Evolutionary conservation across 1,284 basidiomycete species (phyloP).

Genomic region (Apiotrichum mycotoxinovorans): DNA sequence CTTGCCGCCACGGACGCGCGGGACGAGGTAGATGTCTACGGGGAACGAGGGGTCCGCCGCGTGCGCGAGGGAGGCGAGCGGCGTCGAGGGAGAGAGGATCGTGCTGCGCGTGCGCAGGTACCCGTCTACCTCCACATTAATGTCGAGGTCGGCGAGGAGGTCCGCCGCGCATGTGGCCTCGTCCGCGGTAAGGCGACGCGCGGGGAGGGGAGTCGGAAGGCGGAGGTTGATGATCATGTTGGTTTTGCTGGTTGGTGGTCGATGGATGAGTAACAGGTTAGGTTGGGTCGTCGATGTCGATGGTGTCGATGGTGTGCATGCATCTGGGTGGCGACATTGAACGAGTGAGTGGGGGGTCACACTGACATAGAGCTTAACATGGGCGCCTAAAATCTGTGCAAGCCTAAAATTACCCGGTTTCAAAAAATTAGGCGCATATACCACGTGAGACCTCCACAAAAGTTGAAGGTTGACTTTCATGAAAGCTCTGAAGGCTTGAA

Average conservation of each 20-base stretch:
- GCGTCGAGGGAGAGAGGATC: slow-evolving; percentile 22
- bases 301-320: neutral
- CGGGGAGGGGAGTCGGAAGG: slow-evolving; percentile 38
- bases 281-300: neutral
- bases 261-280: no score
- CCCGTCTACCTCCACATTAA: slow-evolving; percentile 10
- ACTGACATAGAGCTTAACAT: no score
- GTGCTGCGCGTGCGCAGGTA: slow-evolving; percentile 39
- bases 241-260: neutral
- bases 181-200: slow-evolving; percentile 24
- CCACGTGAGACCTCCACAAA: slow-evolving; percentile 8
- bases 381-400: neutral
- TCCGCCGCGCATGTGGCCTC: no score
- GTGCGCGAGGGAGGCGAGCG: slow-evolving; percentile 20
- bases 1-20: slow-evolving; percentile 77
- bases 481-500: no score
- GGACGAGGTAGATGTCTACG: slow-evolving; percentile 42
- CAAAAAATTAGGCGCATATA: neutral
- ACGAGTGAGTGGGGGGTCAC: neutral
- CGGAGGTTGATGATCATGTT: slow-evolving; percentile 36
- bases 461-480: slow-evolving; percentile 13
- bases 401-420: neutral
- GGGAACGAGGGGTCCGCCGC: slow-evolving; percentile 20
- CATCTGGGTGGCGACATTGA: neutral
- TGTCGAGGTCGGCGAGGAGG: slow-evolving; percentile 21